Base-by-base conservation (phyloP, 768 basidiomycete species). In the Lentinula guzmanii region DNA sequence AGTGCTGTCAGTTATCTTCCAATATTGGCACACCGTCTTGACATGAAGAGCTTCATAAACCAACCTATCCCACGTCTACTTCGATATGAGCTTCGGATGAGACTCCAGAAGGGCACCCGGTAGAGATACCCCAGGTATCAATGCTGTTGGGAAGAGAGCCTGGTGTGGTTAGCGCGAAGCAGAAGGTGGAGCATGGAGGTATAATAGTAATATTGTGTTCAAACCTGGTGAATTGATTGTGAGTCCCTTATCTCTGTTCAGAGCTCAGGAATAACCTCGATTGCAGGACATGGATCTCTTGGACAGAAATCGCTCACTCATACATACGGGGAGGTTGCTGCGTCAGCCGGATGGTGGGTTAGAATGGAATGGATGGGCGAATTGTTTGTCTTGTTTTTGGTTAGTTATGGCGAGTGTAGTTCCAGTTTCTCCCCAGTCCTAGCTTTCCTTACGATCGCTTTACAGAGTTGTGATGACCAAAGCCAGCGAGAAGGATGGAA, bases 41-140 rank as follows among this genome's bases (percentile, higher is more conserved):
- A 95, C 70, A 90, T 99, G 85, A 94, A 95, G 70, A 89, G 82
- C 66, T 99, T 98, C 75, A 90, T 95, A 69, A 87, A 92, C 67
- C 86, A 94, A 41, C 93, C 95, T 1, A 95, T 96, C 65, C 91
- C 93, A 62, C 87, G 96, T 48, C 75, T 96, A 39, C 77, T 95
- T 45, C 90, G 95, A 52, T 98, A 98, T 70, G 88, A 91, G 64
- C 79, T 98, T 1, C 79, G 63, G 89, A 94, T 18, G 86, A 89
- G 65, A 86, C 92, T 0, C 83, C 86, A 0, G 73, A 79, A 8
- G 84, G 81, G 2, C 89, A 96, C 70, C 78, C 82, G 2, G 83
- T 89, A 18, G 82, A 85, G 39, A 92, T 98, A 58, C 90, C 93
- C 0, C 86, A 91, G 60, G 89, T 95, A 18, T 98, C 77, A 90